Percentiles rank a stretch among this genome's conserved stretches.
Conservation (phyloP, 352 stramenopile genomes). For the Phytophthora gonapodyides region DNA sequence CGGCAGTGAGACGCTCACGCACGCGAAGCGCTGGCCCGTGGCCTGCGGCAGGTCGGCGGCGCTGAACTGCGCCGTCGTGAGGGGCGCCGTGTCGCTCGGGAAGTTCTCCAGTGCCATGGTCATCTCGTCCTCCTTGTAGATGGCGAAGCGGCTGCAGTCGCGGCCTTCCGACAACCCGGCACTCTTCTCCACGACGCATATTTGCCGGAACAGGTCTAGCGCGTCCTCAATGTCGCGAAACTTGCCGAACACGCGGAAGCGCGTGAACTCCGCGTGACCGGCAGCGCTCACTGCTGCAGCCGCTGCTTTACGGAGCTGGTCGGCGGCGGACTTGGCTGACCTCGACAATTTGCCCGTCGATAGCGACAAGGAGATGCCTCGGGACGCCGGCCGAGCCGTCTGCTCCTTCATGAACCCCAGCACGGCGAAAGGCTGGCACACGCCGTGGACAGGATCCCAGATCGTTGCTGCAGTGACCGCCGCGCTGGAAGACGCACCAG, state of each 20-base stretch:
- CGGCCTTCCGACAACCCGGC: conserved; percentile 15
- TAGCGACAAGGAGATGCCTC: conserved; percentile 18
- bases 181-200: conserved; percentile 62
- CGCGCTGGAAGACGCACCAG: neutral
- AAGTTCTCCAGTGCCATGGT: conserved; percentile 81
- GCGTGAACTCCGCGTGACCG: conserved; percentile 33
- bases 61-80: conserved; percentile 40
- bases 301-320: conserved; percentile 32
- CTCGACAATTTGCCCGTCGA: conserved; percentile 23
- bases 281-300: conserved; percentile 7
- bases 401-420: conserved; percentile 65
- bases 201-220: conserved; percentile 67
- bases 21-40: conserved; percentile 78
- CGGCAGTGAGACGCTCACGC: conserved; percentile 56
- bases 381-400: conserved; percentile 10
- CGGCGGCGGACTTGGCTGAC: conserved; percentile 29
- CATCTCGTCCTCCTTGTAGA: conserved; percentile 88
- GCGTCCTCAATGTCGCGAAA: conserved; percentile 63
- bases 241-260: conserved; percentile 80
- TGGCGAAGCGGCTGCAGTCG: conserved; percentile 62
- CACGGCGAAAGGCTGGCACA: conserved; percentile 74
- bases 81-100: conserved; percentile 16
- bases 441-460: conserved; percentile 76
- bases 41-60: conserved; percentile 49
- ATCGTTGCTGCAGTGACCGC: conserved; percentile 37